Percentiles rank a stretch among this genome's conserved stretches.
phyloP scores from a whole-genome alignment of 2,329 filamentous ascomycete genomes.

The Achaetomium macrosporum region DNA sequence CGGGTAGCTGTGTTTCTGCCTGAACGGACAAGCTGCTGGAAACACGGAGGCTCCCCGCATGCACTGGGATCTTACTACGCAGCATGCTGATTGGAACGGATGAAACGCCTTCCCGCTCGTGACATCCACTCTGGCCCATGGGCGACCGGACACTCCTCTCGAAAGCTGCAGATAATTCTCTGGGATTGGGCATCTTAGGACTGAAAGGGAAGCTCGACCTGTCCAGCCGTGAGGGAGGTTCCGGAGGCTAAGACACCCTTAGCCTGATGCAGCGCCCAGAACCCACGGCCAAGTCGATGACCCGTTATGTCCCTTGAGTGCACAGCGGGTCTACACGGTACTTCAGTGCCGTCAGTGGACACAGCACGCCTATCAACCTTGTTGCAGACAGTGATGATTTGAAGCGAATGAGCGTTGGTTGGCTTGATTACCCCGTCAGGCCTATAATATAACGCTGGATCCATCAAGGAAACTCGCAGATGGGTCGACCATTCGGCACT shows the following conservation, averaged over 20 bases:
- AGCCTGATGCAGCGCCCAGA: constrained; percentile 19
- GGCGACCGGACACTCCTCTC: constrained; percentile 19
- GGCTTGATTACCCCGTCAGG: constrained; percentile 15
- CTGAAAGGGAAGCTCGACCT: constrained; percentile 16
- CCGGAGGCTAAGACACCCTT: constrained; percentile 17
- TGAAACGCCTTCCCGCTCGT: constrained; percentile 13
- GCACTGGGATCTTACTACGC: constrained; percentile 2
- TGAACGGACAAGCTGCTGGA: constrained; percentile 1
- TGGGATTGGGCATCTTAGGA: constrained; percentile 20
- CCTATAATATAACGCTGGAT: constrained; percentile 15
- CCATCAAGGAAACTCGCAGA: constrained; percentile 13
- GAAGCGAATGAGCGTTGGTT: constrained; percentile 8
- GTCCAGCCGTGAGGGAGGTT: constrained; percentile 14
- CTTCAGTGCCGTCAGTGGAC: constrained; percentile 3
- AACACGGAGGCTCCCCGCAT: constrained; percentile 12
- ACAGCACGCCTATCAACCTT: not conserved
- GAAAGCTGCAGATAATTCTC: constrained; percentile 15
- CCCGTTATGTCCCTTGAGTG: constrained; percentile 7
- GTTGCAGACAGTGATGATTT: not conserved
- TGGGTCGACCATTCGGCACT: constrained; percentile 8
- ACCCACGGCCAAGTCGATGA: constrained; percentile 7
- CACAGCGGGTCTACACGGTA: constrained; percentile 7
- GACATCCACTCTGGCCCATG: constrained; percentile 10
- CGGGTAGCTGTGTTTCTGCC: constrained; percentile 4
- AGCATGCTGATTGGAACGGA: constrained; percentile 16